Conservation (phyloP, 2,329 filamentous ascomycete species). For the Aspergillus novoparasiticus region DNA sequence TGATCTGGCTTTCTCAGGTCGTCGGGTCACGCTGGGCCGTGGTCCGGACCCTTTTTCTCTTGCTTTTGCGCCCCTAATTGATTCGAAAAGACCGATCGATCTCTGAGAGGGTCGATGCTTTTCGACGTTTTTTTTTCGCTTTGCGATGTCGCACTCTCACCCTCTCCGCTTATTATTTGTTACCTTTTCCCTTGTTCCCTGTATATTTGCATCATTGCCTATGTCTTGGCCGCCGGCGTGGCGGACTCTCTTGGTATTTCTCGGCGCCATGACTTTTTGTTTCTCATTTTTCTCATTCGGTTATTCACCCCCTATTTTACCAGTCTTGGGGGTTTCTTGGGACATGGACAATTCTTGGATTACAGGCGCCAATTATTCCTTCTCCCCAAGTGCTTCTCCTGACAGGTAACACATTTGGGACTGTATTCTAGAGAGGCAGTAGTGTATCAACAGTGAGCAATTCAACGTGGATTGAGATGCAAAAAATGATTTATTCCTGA, state of each 20-base stretch:
- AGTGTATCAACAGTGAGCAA: conserved; percentile 3
- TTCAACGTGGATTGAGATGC: conserved; percentile 10
- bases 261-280: conserved; percentile 34
- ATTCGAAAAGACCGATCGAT: neutral
- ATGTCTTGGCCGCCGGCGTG: conserved; percentile 29
- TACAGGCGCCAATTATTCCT: conserved; percentile 2
- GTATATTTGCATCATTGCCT: conserved; percentile 37
- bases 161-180: conserved; percentile 26
- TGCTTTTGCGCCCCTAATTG: conserved; percentile 4
- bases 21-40: conserved; percentile 28
- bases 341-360: conserved; percentile 7
- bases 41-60: conserved; percentile 19
- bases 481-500: neutral
- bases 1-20: conserved; percentile 16
- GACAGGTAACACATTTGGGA: conserved; percentile 5
- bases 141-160: conserved; percentile 12
- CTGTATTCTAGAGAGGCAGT: conserved; percentile 16
- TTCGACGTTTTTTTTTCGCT: neutral
- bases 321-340: conserved; percentile 7
- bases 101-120: neutral
- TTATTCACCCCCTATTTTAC: conserved; percentile 11
- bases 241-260: conserved; percentile 34
- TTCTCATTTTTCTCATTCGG: conserved; percentile 14
- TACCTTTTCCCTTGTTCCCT: conserved; percentile 18
- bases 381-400: conserved; percentile 8